These are phyloP conservation scores for Moricandia arvensis DNA, from an alignment of 345 rosid species.

Conservation along the genomic window DNA sequence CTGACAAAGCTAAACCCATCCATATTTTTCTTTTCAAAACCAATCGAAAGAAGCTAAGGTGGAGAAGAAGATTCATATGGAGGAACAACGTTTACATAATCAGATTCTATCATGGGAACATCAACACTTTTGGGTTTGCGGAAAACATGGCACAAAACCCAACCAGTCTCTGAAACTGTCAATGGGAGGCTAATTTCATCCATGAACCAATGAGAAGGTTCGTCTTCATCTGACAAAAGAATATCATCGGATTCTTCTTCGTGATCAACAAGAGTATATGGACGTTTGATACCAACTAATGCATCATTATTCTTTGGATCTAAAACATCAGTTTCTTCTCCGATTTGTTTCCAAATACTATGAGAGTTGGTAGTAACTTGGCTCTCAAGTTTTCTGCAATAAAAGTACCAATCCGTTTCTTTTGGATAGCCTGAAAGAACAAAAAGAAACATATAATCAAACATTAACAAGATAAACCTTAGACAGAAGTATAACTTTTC, in stretches of 20 bases:
- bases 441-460: neutral
- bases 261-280: constrained; percentile 3
- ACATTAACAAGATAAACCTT: neutral
- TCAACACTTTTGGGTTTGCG: neutral
- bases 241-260: neutral
- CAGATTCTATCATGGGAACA: neutral
- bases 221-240: constrained; percentile 7
- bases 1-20: neutral
- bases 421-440: neutral
- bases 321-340: constrained; percentile 7
- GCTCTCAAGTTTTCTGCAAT: neutral
- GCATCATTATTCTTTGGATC: neutral
- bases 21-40: neutral
- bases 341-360: constrained; percentile 14
- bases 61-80: no score
- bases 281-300: constrained; percentile 19
- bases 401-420: constrained; percentile 24
- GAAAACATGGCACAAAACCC: constrained; percentile 24
- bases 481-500: neutral
- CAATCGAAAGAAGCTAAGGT: no score
- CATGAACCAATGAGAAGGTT: constrained; percentile 19
- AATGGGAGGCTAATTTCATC: constrained; percentile 36
- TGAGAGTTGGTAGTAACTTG: neutral
- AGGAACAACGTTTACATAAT: neutral
- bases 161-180: constrained; percentile 7